Evolutionary conservation across 805 yeast genomes (phyloP), one percentile per base, ranked within the genome.

Genomic region (Candida boleticola): DNA sequence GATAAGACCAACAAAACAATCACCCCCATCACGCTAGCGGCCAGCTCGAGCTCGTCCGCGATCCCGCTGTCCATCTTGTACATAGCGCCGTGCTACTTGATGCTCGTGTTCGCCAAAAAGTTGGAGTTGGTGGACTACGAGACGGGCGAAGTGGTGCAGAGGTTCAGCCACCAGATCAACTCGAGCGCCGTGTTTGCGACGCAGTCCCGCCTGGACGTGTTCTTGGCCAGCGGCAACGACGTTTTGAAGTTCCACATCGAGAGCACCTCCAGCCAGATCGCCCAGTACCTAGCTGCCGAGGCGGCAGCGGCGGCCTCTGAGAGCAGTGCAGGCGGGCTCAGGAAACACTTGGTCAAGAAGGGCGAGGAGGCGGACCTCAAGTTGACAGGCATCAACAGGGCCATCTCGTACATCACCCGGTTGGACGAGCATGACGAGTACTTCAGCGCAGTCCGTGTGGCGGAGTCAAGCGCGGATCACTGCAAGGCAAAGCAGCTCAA

Each of bases 91-190:
- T 50, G 60, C 6, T 71, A 69, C 40, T 42, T 66, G 3, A 43
- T 70, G 18, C 53, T 55, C 3, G 49, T 66, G 1, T 65, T 60
- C 41, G 36, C 50, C 31, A 70, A 67, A 42, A 56, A 49, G 26
- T 41, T 68, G 11, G 74, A 70, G 39, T 49, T 70, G 2, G 39
- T 67, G 5, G 73, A 70, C 30, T 46, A 59, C 14, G 54, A 52
- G 10, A 61, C 50, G 14, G 76, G 76, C 1, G 63, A 60, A 36
- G 18, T 57, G 4, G 55, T 70, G 5, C 76, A 70, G 37, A 53
- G 52, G 19, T 59, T 66, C 43, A 40, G 52, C 20, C 73, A 66
- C 44, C 63, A 55, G 37, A 48, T 68, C 16, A 61, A 52, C 26
- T 49, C 62, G n/a, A 51, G 44, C 30, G 47, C 53, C 25, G 45